Conservation (phyloP, 2,329 filamentous ascomycete species). For the Pestalotiopsis sp. region DNA sequence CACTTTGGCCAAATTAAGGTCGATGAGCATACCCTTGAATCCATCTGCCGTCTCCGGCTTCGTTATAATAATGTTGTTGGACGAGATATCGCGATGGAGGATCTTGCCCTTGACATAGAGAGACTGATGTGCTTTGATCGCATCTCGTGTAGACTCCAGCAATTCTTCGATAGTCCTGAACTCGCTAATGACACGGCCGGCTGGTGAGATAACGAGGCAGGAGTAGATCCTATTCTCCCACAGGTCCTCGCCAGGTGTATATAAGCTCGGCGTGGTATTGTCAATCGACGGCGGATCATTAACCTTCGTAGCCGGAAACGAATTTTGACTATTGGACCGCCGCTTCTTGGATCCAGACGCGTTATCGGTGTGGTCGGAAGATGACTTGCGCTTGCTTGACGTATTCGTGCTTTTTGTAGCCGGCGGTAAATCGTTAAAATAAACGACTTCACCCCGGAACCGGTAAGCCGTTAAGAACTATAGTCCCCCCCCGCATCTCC, state of each 20-base stretch:
- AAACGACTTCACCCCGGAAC: background rate
- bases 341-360: background rate
- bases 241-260: conserved; percentile 2
- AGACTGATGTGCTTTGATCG: too few species aligned
- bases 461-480: background rate
- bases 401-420: background rate
- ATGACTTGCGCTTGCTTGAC: background rate
- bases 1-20: background rate
- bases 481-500: background rate
- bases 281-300: background rate
- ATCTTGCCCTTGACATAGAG: too few species aligned
- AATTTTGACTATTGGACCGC: background rate
- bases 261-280: background rate
- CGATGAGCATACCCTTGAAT: too few species aligned
- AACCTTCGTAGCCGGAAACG: background rate
- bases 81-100: too few species aligned
- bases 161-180: too few species aligned
- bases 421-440: background rate
- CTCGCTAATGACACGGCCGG: background rate
- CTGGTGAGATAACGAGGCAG: background rate
- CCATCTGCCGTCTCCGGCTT: too few species aligned
- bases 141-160: too few species aligned
- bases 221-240: background rate
- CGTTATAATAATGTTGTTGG: too few species aligned
- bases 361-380: background rate